These are phyloP conservation scores for Picea abies DNA, from an alignment of 83 land plant species.

Conservation along the genomic window DNA sequence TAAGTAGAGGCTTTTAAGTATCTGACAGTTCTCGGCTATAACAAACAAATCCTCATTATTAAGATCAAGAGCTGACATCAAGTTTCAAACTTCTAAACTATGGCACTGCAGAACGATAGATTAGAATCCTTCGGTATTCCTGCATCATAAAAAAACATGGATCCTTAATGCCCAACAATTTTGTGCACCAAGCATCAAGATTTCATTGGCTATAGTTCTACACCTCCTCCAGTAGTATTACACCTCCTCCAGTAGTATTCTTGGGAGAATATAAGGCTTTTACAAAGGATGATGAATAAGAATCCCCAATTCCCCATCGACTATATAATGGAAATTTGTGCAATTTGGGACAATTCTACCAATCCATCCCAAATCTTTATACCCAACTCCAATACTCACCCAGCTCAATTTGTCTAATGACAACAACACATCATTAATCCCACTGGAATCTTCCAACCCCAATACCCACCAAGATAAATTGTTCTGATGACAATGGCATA, in stretches of 20 bases:
- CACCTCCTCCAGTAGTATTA: conserved; percentile 54
- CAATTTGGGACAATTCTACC: conserved; percentile 57
- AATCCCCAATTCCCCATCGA: conserved; percentile 59
- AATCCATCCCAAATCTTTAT: conserved; percentile 57
- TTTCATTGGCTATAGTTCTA: conserved; percentile 52
- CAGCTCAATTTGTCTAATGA: conserved; percentile 50
- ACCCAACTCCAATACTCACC: conserved; percentile 37
- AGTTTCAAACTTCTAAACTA: conserved; percentile 42
- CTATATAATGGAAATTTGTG: conserved; percentile 37
- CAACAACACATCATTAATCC: conserved; percentile 17
- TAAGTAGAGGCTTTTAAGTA: conserved; percentile 26
- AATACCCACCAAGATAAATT: not conserved
- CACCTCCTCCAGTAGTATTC: no score
- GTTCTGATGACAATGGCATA: no score
- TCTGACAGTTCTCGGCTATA: conserved; percentile 33
- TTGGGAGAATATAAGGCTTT: conserved; percentile 15
- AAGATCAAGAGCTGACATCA: conserved; percentile 50
- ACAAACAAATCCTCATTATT: conserved; percentile 3
- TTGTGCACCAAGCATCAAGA: conserved; percentile 53
- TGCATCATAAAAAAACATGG: conserved; percentile 65
- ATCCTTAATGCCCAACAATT: conserved; percentile 35
- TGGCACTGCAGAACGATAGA: conserved; percentile 32
- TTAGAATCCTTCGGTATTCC: conserved; percentile 51
- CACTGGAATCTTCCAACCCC: not conserved
- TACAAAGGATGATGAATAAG: conserved; percentile 22